Evolutionary conservation across 176 grass and related monocot genomes (phyloP), one percentile per base, ranked within the genome.

Genomic region (Zizania latifolia): DNA sequence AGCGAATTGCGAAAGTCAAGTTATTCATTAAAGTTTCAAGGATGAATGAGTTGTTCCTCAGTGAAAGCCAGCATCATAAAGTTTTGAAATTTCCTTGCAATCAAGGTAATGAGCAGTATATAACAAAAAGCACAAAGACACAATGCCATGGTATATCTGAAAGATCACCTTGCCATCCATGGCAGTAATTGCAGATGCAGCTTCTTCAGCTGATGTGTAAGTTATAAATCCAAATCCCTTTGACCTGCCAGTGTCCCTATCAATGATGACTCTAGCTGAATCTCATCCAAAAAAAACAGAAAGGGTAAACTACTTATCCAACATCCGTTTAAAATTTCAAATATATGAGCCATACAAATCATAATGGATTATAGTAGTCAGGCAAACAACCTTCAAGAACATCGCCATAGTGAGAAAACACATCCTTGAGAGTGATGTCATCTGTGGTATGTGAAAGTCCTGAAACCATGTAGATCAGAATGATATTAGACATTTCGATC

Each of bases 221-320:
- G 89, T 94, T 60, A 99, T 62, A 86, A 99, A 99, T 58, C 91
- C 95, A 76, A 92, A 94, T 0, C 95, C 95, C 73, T 83, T 92
- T 9, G 95, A 99, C 59, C 82, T 92, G 28, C 89, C 95, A 0
- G 95, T 76, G 12, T 94, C 91, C 75, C 86, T 86, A 56, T 99
- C 86, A 4, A 74, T 11, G 39, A 99, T 92, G 33, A 99, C 72
- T 66, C 89, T 91, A 65, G 82, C 95, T 99, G 66, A 71, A 78
- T 19, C n/a, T 40, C 45, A 65, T 55, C 48, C 68, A n/a, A 39
- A 44, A 53, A 79, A n/a, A 74, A 27, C 29, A n/a, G 29, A 63
- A 77, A 28, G 17, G 0, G 29, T 74, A 71, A 46, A 38, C 22
- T 4, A 72, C 4, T 70, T 33, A 12, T 4, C 71, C 12, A 62